A percentile compares a stretch with the other conserved stretches of the same genome.
These are phyloP conservation scores for Neopestalotiopsis sp. DNA, from an alignment of 2,329 filamentous ascomycete genomes.

Conservation along the genomic window DNA sequence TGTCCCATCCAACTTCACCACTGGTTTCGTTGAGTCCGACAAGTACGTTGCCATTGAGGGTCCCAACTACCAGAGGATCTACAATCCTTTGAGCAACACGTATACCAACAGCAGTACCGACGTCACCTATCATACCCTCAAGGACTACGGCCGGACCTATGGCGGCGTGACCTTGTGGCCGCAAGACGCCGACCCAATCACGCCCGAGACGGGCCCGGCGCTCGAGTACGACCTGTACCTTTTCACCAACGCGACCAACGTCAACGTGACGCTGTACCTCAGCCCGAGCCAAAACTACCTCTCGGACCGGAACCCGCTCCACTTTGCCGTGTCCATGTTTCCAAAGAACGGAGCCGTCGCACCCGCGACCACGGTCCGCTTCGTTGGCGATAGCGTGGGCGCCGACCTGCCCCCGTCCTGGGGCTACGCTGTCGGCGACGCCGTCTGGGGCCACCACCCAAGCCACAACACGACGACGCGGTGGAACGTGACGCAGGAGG, in stretches of 20 bases:
- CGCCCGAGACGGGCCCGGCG: slow-evolving; percentile 53
- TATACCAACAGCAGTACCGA: slow-evolving; percentile 33
- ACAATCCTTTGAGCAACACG: slow-evolving; percentile 29
- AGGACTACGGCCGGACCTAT: slow-evolving; percentile 61
- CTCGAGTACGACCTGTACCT: slow-evolving; percentile 67
- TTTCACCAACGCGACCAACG: slow-evolving; percentile 54
- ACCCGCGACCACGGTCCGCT: slow-evolving; percentile 40
- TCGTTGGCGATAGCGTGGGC: slow-evolving; percentile 48
- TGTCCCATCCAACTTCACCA: slow-evolving; percentile 54
- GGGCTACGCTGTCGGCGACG: slow-evolving; percentile 48
- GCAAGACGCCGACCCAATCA: slow-evolving; percentile 53
- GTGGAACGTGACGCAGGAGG: slow-evolving; percentile 45
- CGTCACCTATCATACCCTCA: slow-evolving; percentile 56
- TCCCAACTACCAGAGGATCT: slow-evolving; percentile 52
- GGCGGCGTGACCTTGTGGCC: slow-evolving; percentile 63
- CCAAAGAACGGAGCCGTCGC: slow-evolving; percentile 36
- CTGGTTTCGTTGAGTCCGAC: slow-evolving; percentile 68
- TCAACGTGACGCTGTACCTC: slow-evolving; percentile 54
- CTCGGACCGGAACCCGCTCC: slow-evolving; percentile 51
- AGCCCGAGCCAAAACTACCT: slow-evolving; percentile 59
- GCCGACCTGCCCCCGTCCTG: slow-evolving; percentile 46
- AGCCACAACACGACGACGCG: slow-evolving; percentile 50
- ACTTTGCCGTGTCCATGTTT: slow-evolving; percentile 36
- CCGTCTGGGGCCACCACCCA: slow-evolving; percentile 48
- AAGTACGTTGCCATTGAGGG: slow-evolving; percentile 60